A percentile compares a stretch with the other conserved stretches of the same genome.
Evolutionary conservation across 2,329 filamentous ascomycete species (phyloP).

Genomic region (Phoma herbarum): DNA sequence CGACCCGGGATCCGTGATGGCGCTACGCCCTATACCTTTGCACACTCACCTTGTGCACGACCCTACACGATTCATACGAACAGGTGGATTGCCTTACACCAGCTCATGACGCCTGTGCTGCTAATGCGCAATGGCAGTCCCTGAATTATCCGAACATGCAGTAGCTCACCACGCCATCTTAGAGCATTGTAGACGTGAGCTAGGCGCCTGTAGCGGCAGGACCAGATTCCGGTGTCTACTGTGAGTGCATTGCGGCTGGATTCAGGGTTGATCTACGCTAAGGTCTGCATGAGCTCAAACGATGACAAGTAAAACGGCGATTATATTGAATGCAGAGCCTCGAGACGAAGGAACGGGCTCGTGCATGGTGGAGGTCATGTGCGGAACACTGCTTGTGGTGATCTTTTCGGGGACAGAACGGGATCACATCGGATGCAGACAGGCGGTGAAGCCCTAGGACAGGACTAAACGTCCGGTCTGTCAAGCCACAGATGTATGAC

Average conservation of each 20-base stretch:
- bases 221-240: conserved; percentile 7
- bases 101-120: conserved; percentile 10
- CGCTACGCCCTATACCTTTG: conserved; percentile 11
- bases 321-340: not conserved
- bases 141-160: conserved; percentile 5
- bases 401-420: not conserved
- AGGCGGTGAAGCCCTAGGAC: conserved; percentile 14
- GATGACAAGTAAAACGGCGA: conserved; percentile 1
- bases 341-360: conserved; percentile 5
- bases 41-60: not conserved
- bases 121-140: conserved; percentile 1
- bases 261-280: conserved; percentile 8
- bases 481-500: conserved; percentile 9
- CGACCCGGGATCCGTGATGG: conserved; percentile 4
- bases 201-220: conserved; percentile 4
- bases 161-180: not conserved
- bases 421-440: not conserved
- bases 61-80: conserved; percentile 2
- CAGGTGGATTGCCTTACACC: conserved; percentile 7
- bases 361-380: conserved; percentile 6
- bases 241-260: conserved; percentile 10
- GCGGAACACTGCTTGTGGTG: not conserved
- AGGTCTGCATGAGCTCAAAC: conserved; percentile 3
- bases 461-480: not conserved
- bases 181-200: not conserved